A percentile compares a stretch with the other conserved stretches of the same genome.
Conservation (phyloP, 192 early-diverging fungal species). For the Gamsiella multidivaricata region DNA sequence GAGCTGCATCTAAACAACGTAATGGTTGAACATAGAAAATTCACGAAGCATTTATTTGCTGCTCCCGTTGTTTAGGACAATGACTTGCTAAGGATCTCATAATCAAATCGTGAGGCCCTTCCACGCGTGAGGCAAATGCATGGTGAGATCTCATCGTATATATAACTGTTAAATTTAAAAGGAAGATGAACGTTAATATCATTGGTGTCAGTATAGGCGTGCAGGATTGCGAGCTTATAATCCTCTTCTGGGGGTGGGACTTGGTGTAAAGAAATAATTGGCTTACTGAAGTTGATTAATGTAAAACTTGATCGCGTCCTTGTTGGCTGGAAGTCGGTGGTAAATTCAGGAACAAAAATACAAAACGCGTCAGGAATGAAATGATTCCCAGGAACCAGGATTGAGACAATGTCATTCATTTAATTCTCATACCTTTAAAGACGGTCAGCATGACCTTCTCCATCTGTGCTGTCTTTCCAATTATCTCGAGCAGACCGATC, state of each 20-base stretch:
- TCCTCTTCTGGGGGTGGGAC: background rate
- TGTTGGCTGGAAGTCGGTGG: slow-evolving; percentile 56
- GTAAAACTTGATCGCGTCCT: slow-evolving; percentile 72
- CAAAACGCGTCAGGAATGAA: no score
- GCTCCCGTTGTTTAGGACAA: slow-evolving; percentile 6
- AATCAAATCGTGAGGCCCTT: slow-evolving; percentile 67
- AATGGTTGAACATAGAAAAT: no score
- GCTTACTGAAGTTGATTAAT: slow-evolving; percentile 61
- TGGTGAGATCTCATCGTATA: slow-evolving; percentile 74
- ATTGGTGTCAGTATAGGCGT: background rate
- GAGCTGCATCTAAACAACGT: no score
- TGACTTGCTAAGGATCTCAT: slow-evolving; percentile 73
- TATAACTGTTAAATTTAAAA: slow-evolving; percentile 52
- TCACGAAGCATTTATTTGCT: no score
- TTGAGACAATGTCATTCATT: no score
- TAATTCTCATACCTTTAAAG: slow-evolving; percentile 70
- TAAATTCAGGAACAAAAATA: background rate
- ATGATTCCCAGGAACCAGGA: background rate
- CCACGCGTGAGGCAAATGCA: slow-evolving; percentile 61
- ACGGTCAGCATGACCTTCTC: slow-evolving; percentile 76
- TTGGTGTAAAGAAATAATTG: no score
- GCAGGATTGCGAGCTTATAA: background rate
- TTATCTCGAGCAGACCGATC: slow-evolving; percentile 62
- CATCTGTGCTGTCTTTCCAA: slow-evolving; percentile 65
- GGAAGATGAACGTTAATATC: background rate